phyloP scores from a whole-genome alignment of 2,329 filamentous ascomycete species.

The Diaporthe eres region DNA sequence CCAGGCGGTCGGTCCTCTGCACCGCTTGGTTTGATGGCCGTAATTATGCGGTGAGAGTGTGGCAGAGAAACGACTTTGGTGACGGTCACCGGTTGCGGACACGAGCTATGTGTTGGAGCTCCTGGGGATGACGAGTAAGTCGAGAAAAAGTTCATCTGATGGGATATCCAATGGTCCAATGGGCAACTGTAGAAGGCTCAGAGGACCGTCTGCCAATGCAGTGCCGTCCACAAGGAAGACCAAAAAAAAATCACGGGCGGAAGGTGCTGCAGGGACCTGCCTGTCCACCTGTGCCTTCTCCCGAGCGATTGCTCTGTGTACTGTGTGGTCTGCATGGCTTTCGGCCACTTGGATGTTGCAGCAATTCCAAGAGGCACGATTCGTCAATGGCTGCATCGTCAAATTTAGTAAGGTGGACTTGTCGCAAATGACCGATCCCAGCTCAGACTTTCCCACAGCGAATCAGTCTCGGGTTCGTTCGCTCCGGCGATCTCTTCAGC shows the following conservation, averaged over 20 bases:
- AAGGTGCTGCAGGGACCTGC: conserved; percentile 16
- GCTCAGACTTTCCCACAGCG: conserved; percentile 35
- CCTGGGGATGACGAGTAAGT: conserved; percentile 25
- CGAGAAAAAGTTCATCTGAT: conserved; percentile 14
- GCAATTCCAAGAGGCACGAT: conserved; percentile 27
- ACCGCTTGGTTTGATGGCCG: background rate
- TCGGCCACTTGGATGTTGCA: background rate
- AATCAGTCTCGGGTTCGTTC: conserved; percentile 31
- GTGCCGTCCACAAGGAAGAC: background rate
- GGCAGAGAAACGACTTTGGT: background rate
- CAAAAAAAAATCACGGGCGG: background rate
- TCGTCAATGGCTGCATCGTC: conserved; percentile 33
- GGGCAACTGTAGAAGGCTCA: conserved; percentile 2
- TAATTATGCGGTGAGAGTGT: conserved; percentile 26
- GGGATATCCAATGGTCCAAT: conserved; percentile 23
- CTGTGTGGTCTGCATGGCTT: background rate
- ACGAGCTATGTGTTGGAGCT: conserved; percentile 1
- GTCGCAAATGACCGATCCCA: conserved; percentile 35
- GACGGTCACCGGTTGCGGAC: background rate
- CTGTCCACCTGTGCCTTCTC: background rate
- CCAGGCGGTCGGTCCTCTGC: conserved; percentile 24
- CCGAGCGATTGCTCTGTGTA: background rate
- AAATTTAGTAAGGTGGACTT: conserved; percentile 29
- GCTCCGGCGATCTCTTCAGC: conserved; percentile 40
- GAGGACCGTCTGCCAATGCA: background rate